Conservation (phyloP, 768 basidiomycete genomes). For the Pisolithus tinctorius region DNA sequence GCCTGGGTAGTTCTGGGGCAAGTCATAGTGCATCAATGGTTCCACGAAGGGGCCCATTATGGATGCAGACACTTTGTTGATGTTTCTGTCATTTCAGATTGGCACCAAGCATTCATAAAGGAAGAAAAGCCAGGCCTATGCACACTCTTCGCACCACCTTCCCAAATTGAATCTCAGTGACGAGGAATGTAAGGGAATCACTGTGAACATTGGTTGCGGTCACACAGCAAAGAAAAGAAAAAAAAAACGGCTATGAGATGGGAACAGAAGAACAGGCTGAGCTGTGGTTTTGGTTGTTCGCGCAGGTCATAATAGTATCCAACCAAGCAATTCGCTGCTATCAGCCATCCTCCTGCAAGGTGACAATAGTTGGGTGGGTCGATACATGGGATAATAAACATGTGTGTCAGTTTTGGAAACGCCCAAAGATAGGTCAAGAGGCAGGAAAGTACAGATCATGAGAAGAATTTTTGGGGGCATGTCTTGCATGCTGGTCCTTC, state of each 20-base stretch:
- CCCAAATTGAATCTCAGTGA: constrained; percentile 6
- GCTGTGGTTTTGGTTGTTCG: background rate
- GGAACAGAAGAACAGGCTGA: background rate
- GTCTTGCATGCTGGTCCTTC: background rate
- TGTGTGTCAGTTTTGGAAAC: background rate
- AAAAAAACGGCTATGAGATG: constrained; percentile 4
- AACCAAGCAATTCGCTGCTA: background rate
- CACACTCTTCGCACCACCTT: background rate
- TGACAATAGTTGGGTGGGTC: background rate
- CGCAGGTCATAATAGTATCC: constrained; percentile 1
- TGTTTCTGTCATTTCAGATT: background rate
- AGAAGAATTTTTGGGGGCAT: constrained; percentile 5
- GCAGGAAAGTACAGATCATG: background rate
- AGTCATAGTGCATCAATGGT: constrained; percentile 1
- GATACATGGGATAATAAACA: background rate
- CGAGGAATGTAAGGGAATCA: constrained; percentile 1
- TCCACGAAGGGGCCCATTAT: background rate
- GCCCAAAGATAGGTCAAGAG: background rate
- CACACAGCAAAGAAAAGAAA: constrained; percentile 4
- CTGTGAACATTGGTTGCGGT: background rate
- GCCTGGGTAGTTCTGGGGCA: background rate
- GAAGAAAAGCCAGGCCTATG: background rate
- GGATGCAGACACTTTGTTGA: no score
- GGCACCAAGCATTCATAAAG: background rate
- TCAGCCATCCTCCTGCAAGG: constrained; percentile 4